Evolutionary conservation across 495 filamentous ascomycete genomes (phyloP), one percentile per base, ranked within the genome.

Genomic region (Aspergillus campestris): DNA sequence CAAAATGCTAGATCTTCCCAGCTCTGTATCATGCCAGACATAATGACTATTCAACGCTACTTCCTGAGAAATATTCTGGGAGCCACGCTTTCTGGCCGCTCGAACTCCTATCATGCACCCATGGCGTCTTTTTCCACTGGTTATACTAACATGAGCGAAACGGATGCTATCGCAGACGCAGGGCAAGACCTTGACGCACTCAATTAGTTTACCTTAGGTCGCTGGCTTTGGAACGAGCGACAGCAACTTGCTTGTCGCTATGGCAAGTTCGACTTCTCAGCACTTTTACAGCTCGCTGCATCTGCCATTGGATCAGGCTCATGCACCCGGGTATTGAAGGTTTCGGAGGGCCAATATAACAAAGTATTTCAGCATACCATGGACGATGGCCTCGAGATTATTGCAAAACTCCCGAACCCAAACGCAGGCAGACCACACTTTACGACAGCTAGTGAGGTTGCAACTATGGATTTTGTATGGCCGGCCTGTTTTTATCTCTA

Each of bases 401-500:
- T 69, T 52, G 61, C 58, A 34, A 58, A 59, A 41, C 53, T 69
- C 13, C 65, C 61, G 37, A 59, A 58, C 52, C 60, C 64, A 24
- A 67, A 64, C 51, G 53, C 66, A 45, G 64, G 66, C 29, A 52
- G 60, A 42, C 43, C 66, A 12, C 51, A 55, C 34, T 61, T 57
- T 30, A 60, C 62, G 1, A 69, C 65, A 35, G 61, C 65, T 33
- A 62, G 58, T 49, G 65, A 69, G 52, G 65, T 69, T 42, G 65
- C 64, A 45, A 69, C 64, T 31, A 65, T 67, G 61, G 62, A 67
- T 49, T 69, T 67, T 59, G 64, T 66, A 53, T 44, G 55, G 36
- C 12, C 12, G 55, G 36, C 12, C 12, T 51, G 0, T 29, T 40
- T 36, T 49, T 15, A 43, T 47, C 41, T 40, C 39, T 34, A 36